Percentiles rank a stretch among this genome's conserved stretches.
These are phyloP conservation scores for Begonia fuchsioides DNA, from an alignment of 306 rosid genomes.

Conservation along the genomic window DNA sequence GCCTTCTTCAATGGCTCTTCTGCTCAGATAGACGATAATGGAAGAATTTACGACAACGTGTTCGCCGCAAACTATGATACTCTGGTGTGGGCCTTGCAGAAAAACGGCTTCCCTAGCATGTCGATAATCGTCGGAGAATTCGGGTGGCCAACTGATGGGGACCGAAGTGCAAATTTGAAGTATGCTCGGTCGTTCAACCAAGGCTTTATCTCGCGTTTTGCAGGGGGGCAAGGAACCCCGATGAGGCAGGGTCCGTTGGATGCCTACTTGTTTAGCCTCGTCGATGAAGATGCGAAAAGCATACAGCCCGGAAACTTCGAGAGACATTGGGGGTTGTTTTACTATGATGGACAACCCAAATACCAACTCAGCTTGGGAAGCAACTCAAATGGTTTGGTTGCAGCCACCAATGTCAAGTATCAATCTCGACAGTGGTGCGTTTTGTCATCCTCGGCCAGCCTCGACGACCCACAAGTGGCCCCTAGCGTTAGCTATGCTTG, in stretches of 20 bases:
- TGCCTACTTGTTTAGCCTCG: conserved; percentile 64
- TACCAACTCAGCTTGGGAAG: conserved; percentile 52
- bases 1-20: conserved; percentile 77
- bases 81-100: conserved; percentile 67
- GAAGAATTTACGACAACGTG: conserved; percentile 53
- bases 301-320: conserved; percentile 80
- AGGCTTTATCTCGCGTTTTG: conserved; percentile 56
- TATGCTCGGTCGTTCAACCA: conserved; percentile 69
- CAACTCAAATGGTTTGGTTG: conserved; percentile 32
- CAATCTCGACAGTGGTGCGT: conserved; percentile 62
- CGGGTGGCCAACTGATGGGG: conserved; percentile 97
- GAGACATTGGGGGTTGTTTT: conserved; percentile 88
- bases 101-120: conserved; percentile 64
- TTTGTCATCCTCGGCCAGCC: conserved; percentile 48
- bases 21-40: conserved; percentile 44
- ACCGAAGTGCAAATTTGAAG: conserved; percentile 44
- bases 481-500: conserved; percentile 73
- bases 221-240: conserved; percentile 59
- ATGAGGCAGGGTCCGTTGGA: conserved; percentile 72
- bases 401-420: conserved; percentile 38
- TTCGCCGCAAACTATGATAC: conserved; percentile 78
- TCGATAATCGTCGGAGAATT: conserved; percentile 75
- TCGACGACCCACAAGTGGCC: conserved; percentile 41
- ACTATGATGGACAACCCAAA: conserved; percentile 62
- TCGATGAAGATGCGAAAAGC: conserved; percentile 82